Percentiles rank a stretch among this genome's conserved stretches.
These are phyloP conservation scores for Leccinum fibrillosum DNA, from an alignment of 768 basidiomycete species.

Conservation along the genomic window DNA sequence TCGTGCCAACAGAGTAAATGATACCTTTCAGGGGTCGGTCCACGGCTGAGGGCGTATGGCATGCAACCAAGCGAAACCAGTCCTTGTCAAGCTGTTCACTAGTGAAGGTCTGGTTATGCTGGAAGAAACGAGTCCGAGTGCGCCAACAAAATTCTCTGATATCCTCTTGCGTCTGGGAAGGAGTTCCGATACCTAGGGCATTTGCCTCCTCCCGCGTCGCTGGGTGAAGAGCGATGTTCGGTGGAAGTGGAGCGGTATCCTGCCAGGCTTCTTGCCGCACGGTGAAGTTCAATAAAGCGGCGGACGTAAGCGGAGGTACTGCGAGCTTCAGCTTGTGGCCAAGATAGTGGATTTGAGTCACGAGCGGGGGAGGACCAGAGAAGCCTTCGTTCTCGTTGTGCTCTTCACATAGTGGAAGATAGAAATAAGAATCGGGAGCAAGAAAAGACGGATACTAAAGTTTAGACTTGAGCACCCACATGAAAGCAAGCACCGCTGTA, in stretches of 20 bases:
- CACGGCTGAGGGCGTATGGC: slow-evolving; percentile 36
- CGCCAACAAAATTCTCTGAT: slow-evolving; percentile 36
- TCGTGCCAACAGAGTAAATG: slow-evolving; percentile 41
- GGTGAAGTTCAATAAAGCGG: slow-evolving; percentile 37
- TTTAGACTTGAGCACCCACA: slow-evolving; percentile 4
- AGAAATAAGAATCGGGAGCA: slow-evolving; percentile 43
- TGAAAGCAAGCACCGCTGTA: background rate
- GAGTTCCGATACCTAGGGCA: slow-evolving; percentile 26
- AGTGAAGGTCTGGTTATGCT: slow-evolving; percentile 9
- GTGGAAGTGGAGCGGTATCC: slow-evolving; percentile 26
- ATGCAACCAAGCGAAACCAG: slow-evolving; percentile 47
- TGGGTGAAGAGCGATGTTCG: slow-evolving; percentile 25
- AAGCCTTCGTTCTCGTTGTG: slow-evolving; percentile 21
- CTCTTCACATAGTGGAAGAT: slow-evolving; percentile 36
- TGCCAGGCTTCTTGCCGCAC: slow-evolving; percentile 38
- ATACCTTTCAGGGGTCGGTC: slow-evolving; percentile 38
- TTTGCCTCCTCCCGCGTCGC: slow-evolving; percentile 35
- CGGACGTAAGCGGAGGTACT: slow-evolving; percentile 39
- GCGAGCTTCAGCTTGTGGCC: slow-evolving; percentile 39
- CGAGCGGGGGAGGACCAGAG: slow-evolving; percentile 33
- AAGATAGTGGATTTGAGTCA: slow-evolving; percentile 38
- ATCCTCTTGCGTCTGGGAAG: slow-evolving; percentile 38
- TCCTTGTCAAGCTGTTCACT: slow-evolving; percentile 42
- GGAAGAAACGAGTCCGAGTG: slow-evolving; percentile 35
- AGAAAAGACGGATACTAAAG: slow-evolving; percentile 40